Conservation (phyloP, 1,284 basidiomycete genomes). For the Volvariella volvacea region DNA sequence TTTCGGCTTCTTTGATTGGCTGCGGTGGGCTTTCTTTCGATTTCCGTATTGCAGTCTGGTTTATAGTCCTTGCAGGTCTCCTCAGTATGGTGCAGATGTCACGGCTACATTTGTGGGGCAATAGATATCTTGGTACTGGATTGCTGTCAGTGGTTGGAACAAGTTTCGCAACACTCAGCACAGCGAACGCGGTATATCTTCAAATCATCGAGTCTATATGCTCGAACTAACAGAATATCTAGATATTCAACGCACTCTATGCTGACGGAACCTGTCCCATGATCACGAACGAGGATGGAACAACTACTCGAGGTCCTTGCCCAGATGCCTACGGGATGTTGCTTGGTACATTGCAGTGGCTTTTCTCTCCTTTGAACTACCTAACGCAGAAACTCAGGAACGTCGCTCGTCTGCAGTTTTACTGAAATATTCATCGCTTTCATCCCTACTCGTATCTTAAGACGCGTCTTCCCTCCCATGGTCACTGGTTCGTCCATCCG, state of each 20-base stretch:
- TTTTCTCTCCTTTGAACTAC: not conserved
- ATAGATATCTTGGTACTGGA: slow-evolving; percentile 72
- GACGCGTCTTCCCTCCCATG: slow-evolving; percentile 75
- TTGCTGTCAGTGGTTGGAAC: slow-evolving; percentile 83
- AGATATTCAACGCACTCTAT: slow-evolving; percentile 71
- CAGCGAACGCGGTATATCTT: slow-evolving; percentile 55
- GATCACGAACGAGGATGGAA: slow-evolving; percentile 52
- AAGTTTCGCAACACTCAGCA: slow-evolving; percentile 75
- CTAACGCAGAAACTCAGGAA: not conserved
- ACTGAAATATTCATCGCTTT: slow-evolving; percentile 78
- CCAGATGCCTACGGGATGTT: slow-evolving; percentile 78
- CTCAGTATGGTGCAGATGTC: slow-evolving; percentile 75
- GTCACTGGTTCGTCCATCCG: slow-evolving; percentile 50
- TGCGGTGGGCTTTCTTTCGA: slow-evolving; percentile 44
- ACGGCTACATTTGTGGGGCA: slow-evolving; percentile 48
- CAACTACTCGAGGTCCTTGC: slow-evolving; percentile 54
- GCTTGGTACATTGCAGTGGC: slow-evolving; percentile 39
- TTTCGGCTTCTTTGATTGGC: slow-evolving; percentile 75
- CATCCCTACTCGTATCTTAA: slow-evolving; percentile 55
- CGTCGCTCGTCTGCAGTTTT: slow-evolving; percentile 37
- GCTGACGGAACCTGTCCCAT: slow-evolving; percentile 72
- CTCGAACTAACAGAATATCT: not conserved
- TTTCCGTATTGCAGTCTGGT: not conserved
- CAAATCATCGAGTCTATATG: no score
- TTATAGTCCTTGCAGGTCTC: slow-evolving; percentile 40